Base-by-base conservation (phyloP, 2,329 filamentous ascomycete genomes). In the Mycocentrospora acerina region DNA sequence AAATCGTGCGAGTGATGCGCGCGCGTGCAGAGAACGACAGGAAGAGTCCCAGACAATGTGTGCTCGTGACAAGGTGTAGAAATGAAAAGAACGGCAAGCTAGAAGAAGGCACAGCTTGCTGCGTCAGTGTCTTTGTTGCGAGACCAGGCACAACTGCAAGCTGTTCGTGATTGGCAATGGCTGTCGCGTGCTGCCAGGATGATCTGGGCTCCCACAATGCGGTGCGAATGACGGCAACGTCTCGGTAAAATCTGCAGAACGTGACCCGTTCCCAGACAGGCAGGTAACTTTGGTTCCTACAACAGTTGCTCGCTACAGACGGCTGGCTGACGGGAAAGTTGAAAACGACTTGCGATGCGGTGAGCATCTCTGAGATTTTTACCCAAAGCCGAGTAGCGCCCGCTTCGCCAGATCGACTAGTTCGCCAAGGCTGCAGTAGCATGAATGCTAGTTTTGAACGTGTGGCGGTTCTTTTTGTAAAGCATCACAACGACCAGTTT, bases 171-270 rank as follows among this genome's bases (percentile, higher is more conserved):
- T 46, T 54, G 19, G 19, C 19, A 9, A 22, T 22, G 19, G 52
- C 44, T 64, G 62, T 64, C 62, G 62, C 62, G 62, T 64, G 62
- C 59, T 48, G 45, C 37, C 46, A 42, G 46, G 56, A 46, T 57
- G 58, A 49, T 52, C 55, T 53, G 49, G 56, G 48, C 55, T 48
- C 52, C 51, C 52, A 42, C 41, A 36, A 27, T 40, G 38, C 33
- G 40, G 37, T 42, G 39, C 36, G 40, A 36, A 42, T 43, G 28
- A 32, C 27, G 29, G 37, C 32, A 33, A 32, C 34, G 46, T 37
- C 41, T 12, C 33, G 40, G 39, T 33, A 22, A 38, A 40, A 39
- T 40, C 42, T 9, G 19, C 19, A 22, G 19, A 22, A 22, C 19
- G 19, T 22, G 19, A 22, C 19, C 25, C 19, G 19, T 22, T 22